These are phyloP conservation scores for Aspergillus spinulosporus DNA, from an alignment of 2,329 filamentous ascomycete genomes.

Conservation along the genomic window DNA sequence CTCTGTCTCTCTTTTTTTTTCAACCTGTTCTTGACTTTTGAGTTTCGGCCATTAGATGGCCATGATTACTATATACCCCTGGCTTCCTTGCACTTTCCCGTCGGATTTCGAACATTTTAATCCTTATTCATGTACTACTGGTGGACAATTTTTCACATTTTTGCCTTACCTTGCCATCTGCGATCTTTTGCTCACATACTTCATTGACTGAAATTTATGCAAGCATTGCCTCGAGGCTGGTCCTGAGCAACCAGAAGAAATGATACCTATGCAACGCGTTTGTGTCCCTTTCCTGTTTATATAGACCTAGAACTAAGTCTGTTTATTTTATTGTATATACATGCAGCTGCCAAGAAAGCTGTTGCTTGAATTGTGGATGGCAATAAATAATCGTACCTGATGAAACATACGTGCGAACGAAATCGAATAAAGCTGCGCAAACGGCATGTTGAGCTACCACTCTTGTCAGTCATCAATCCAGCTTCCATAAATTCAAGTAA, in stretches of 20 bases:
- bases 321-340: slow-evolving; percentile 3
- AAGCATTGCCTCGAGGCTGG: slow-evolving; percentile 16
- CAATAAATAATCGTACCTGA: neutral
- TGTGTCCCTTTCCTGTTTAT: neutral
- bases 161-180: neutral
- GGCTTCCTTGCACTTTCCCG: slow-evolving; percentile 17
- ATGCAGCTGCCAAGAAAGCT: neutral
- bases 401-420: too few relatives aligned
- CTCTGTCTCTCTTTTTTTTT: slow-evolving; percentile 5
- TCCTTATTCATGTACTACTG: slow-evolving; percentile 2
- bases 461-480: neutral
- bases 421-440: too few relatives aligned
- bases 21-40: slow-evolving; percentile 5
- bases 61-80: slow-evolving; percentile 10
- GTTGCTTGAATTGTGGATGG: neutral
- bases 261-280: slow-evolving; percentile 12
- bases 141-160: neutral
- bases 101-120: slow-evolving; percentile 10
- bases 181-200: neutral
- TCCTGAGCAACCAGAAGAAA: slow-evolving; percentile 14
- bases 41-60: neutral
- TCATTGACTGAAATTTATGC: neutral
- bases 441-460: neutral
- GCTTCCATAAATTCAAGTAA: too few relatives aligned
- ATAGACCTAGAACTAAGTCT: slow-evolving; percentile 16